Percentiles rank a stretch among this genome's conserved stretches.
phyloP scores from a whole-genome alignment of 208 protist species.

The Spongospora subterranea region DNA sequence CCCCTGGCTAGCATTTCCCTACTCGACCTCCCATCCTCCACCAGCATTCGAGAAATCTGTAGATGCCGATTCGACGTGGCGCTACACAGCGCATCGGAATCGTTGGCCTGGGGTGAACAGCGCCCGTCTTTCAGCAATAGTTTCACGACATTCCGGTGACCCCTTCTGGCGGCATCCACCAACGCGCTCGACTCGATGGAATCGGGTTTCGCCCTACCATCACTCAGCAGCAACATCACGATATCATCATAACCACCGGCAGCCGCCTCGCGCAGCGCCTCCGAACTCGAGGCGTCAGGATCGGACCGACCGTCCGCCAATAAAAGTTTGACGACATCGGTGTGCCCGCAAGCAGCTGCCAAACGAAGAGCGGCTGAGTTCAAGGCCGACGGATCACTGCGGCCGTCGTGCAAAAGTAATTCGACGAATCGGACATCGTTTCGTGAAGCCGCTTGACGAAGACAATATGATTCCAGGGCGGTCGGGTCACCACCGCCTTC shows the following conservation, averaged over 20 bases:
- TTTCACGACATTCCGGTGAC: neutral
- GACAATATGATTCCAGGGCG: neutral
- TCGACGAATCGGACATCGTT: slow-evolving; percentile 34
- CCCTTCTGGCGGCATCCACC: neutral
- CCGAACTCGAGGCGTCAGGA: neutral
- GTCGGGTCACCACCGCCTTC: neutral
- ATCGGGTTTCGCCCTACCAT: neutral
- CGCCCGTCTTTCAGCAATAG: neutral
- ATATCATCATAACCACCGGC: neutral
- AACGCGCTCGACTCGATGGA: neutral
- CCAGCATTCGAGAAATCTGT: neutral
- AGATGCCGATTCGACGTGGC: neutral
- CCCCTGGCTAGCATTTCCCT: too few species aligned
- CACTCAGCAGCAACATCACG: slow-evolving; percentile 15
- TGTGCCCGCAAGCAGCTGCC: neutral
- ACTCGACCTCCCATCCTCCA: too few species aligned
- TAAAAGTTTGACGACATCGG: slow-evolving; percentile 24
- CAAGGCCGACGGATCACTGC: neutral
- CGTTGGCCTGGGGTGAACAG: neutral
- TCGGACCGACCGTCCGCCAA: neutral
- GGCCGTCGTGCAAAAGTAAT: neutral
- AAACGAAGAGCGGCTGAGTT: neutral
- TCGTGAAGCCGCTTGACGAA: neutral
- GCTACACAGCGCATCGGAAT: neutral
- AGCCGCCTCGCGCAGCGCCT: neutral